Evolutionary conservation across 768 basidiomycete genomes (phyloP), one percentile per base, ranked within the genome.

Genomic region (Pleurotus eryngii): DNA sequence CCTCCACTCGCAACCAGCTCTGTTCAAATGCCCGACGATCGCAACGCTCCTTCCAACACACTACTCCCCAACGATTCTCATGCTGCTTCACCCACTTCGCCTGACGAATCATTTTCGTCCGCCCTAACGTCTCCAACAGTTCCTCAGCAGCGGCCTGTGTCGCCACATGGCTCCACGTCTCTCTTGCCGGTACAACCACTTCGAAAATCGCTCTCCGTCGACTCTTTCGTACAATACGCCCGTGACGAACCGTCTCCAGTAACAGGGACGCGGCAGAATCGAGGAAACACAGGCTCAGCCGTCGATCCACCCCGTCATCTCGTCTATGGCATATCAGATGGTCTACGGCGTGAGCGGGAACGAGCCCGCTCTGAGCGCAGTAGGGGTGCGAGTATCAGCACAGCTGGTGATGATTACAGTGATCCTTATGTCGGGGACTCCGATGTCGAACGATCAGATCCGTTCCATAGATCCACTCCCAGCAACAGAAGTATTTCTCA

Each of bases 201-300:
- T 55, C 81, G 87, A 64, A 90, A 90, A 73, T 87, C 89, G 26
- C 71, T 87, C 59, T 91, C 90, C 18, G 88, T 85, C 59, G 90
- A 91, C 69, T 91, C 90, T 8, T 86, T 91, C 68, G 78, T 81
- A 49, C 74, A 73, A 37, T 74, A 75, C 65, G 70, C 71, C 62
- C 74, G 72, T 61, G 74, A 77, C 43, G 68, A 67, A 49, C 58
- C 69, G 26, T 61, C 70, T 7, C 58, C 67, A 55, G 62, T 22
- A 7, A 49, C 70, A 18, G 64, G 65, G 40, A 68, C 75, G 42
- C 73, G 76, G 3, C 70, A 74, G 15, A 72, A 70, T 65, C 70
- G 78, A 64, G 72, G 66, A 59, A 68, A 69, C 57, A 68, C 74
- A 24, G 70, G 71, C 46, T 60, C 74, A 17, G 61, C 72, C n/a